phyloP scores from a whole-genome alignment of 495 filamentous ascomycete genomes.

The Penicillium verhagenii region DNA sequence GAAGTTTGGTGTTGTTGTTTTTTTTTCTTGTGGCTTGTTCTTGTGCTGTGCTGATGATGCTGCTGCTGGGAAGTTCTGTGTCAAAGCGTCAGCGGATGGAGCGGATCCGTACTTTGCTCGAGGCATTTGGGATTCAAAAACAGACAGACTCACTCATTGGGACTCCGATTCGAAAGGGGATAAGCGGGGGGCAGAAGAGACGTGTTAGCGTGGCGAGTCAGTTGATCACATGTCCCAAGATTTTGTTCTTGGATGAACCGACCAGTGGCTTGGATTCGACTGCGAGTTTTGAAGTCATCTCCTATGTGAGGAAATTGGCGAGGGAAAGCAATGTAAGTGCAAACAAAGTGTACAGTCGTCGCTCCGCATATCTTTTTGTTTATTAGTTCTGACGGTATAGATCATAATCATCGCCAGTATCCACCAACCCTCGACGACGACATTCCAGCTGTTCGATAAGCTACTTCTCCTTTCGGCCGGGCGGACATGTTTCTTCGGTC shows the following conservation, averaged over 20 bases:
- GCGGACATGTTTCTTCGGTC: conserved; percentile 66
- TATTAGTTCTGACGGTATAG: conserved; percentile 22
- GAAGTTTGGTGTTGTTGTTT: not conserved
- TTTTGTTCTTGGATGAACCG: conserved; percentile 80
- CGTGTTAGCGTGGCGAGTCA: conserved; percentile 75
- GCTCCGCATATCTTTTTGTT: not conserved
- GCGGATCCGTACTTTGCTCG: conserved; percentile 55
- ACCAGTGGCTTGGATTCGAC: conserved; percentile 76
- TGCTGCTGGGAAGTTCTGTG: conserved; percentile 24
- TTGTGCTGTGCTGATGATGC: conserved; percentile 1
- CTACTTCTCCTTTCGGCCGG: conserved; percentile 70
- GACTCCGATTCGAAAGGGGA: conserved; percentile 75
- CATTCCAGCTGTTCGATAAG: conserved; percentile 77
- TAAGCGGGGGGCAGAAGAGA: conserved; percentile 78
- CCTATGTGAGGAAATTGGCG: conserved; percentile 61
- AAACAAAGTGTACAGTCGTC: not conserved
- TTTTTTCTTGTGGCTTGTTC: not conserved
- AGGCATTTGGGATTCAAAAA: conserved; percentile 59
- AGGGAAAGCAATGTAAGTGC: conserved; percentile 59
- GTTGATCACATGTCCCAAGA: conserved; percentile 73
- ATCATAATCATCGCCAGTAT: conserved; percentile 75
- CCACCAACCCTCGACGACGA: conserved; percentile 76
- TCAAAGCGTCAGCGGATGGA: conserved; percentile 49
- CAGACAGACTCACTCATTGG: conserved; percentile 70
- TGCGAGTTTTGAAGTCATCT: conserved; percentile 66